Base-by-base conservation (phyloP, 306 rosid species). In the Carpinus fangiana region DNA sequence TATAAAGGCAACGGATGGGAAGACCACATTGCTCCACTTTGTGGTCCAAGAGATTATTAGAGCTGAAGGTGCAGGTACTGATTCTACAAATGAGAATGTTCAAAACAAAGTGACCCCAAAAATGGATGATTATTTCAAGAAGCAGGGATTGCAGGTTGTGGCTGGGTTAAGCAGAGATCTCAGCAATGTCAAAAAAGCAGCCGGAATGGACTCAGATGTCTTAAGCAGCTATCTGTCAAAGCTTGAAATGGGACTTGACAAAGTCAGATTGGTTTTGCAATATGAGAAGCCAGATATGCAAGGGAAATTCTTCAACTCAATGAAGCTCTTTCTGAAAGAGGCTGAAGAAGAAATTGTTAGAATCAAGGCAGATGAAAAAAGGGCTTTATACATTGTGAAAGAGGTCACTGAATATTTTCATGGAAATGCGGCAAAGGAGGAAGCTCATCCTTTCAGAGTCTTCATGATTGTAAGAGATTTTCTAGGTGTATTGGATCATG, bases 21-120 rank as follows among this genome's bases (percentile, higher is more conserved):
- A 91, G 84, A 95, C 97, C 64, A 93, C 99, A 71, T 76, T 95
- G 77, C 98, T 95, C 70, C 99, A 95, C 87, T 95, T 95, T 84
- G 99, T 95, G 79, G 99, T 95, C 80, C 98, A 95, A 87, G 99
- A 95, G 93, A 95, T 95, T 71, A 93, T 93, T 74, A 90, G 95
- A 84, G 85, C 98, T 0, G 98, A 95, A 93, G 97, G 90, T 80
- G 84, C 82, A 16, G 86, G 80, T 62, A 86, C 86, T 64, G 97
- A 88, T 68, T 78, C 90, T 46, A 81, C 84, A 61, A 88, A 84
- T n/a, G 92, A 73, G 64, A 84, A 66, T 80, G 85, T 48, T 72
- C 90, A 80, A 79, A 74, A 77, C 75, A 83, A 81, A 72, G 64
- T 83, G 73, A 87, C 87, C 51, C 50, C 82, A 53, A 88, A 82